Base-by-base conservation (phyloP, 1,284 basidiomycete genomes). In the Puccinia polysora region DNA sequence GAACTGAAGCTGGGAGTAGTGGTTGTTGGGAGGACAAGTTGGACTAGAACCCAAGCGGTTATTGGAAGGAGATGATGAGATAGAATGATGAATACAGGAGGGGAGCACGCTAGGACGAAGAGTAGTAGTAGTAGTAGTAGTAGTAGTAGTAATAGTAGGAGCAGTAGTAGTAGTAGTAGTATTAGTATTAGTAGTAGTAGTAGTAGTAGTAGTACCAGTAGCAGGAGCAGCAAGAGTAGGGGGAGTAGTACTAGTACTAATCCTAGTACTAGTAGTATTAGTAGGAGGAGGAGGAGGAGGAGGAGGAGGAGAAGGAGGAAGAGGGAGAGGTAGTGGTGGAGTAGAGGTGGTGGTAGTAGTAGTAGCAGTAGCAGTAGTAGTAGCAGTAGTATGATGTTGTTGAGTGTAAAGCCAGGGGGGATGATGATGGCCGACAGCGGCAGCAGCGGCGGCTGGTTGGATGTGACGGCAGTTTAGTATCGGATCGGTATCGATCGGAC, bases 391-490 rank as follows among this genome's bases (percentile, higher is more conserved):
- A 52, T n/a, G 49, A 23, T 52, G 15, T 7, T 43, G 40, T 40
- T 43, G 43, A 45, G 32, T 34, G 56, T 53, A 47, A 52, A 70
- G 67, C 67, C 67, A 70, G 67, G 67, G 67, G 59, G n/a, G n/a
- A n/a, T n/a, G n/a, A n/a, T n/a, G n/a, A n/a, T n/a, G n/a, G 56
- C 55, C 67, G 67, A 70, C 56, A 70, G 67, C 67, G 49, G 63
- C 49, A 52, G 49, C 49, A 58, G 65, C 65, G 56, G 67, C 67
- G 55, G 67, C 67, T 56, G 67, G 55, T 56, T 70, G 55, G 45
- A 59, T 56, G 55, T 59, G 45, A 60, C 28, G 67, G 49, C 60
- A 70, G 49, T 60, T 70, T 47, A 60, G 67, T 59, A 70, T 50
- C 56, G 67, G 55, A 70, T 70, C 67, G 67, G 55, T 70, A 58